Evolutionary conservation across 306 rosid species (phyloP).

Genomic region (Morella rubra): DNA sequence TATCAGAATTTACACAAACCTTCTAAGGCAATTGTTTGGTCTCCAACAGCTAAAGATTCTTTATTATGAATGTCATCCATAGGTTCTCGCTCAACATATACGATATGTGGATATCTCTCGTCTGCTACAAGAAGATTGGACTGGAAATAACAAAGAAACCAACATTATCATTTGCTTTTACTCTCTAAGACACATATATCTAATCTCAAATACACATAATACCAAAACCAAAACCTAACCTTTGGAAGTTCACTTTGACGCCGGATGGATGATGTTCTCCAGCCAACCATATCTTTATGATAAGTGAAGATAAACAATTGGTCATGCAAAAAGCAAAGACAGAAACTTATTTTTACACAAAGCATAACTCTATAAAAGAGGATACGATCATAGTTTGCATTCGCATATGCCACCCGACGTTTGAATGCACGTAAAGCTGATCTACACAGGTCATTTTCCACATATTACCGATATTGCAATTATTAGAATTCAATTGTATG

Average conservation of each 20-base stretch:
- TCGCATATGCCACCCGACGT: slow-evolving; percentile 97
- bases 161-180: slow-evolving; percentile 3
- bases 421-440: slow-evolving; percentile 78
- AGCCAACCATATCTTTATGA: slow-evolving; percentile 88
- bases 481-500: slow-evolving; percentile 12
- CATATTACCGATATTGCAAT: slow-evolving; percentile 14
- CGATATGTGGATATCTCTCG: slow-evolving; percentile 79
- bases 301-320: slow-evolving; percentile 49
- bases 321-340: not conserved
- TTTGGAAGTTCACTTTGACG: slow-evolving; percentile 94
- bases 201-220: slow-evolving; percentile 11
- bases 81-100: slow-evolving; percentile 51
- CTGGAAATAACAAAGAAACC: slow-evolving; percentile 43
- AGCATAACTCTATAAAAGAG: slow-evolving; percentile 25
- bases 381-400: slow-evolving; percentile 93
- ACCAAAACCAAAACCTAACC: slow-evolving; percentile 44
- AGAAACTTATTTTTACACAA: slow-evolving; percentile 2
- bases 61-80: slow-evolving; percentile 25
- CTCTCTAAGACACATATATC: slow-evolving; percentile 13
- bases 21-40: slow-evolving; percentile 56
- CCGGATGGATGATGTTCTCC: slow-evolving; percentile 98
- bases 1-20: slow-evolving; percentile 44
- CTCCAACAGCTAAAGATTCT: slow-evolving; percentile 35
- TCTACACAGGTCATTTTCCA: slow-evolving; percentile 45
- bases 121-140: slow-evolving; percentile 61